Percentiles rank a stretch among this genome's conserved stretches.
phyloP scores from a whole-genome alignment of 164 flowering plant genomes.

The Umbellularia californica region DNA sequence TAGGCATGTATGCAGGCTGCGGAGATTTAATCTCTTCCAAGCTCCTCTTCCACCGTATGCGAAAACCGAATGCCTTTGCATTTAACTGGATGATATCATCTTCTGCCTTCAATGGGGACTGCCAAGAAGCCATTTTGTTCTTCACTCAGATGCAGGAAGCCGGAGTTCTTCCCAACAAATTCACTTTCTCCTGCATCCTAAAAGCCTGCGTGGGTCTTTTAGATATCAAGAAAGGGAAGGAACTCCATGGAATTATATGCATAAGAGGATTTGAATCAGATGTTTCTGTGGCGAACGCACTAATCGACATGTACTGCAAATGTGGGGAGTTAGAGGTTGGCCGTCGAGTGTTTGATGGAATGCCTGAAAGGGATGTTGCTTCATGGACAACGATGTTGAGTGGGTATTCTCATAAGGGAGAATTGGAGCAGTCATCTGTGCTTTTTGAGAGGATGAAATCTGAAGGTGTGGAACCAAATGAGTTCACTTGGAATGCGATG shows the following conservation, averaged over 20 bases:
- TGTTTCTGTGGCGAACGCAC: slow-evolving; percentile 39
- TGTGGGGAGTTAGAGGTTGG: slow-evolving; percentile 39
- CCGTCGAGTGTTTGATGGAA: slow-evolving; percentile 47
- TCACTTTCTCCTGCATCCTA: slow-evolving; percentile 42
- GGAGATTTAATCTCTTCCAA: slow-evolving; percentile 43
- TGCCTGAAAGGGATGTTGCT: slow-evolving; percentile 32
- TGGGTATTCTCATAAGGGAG: slow-evolving; percentile 39
- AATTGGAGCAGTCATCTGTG: slow-evolving; percentile 14
- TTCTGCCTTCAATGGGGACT: slow-evolving; percentile 24
- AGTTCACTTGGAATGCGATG: slow-evolving; percentile 50
- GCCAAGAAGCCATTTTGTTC: slow-evolving; percentile 17
- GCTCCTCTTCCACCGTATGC: slow-evolving; percentile 13
- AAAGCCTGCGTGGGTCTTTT: slow-evolving; percentile 64
- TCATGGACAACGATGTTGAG: slow-evolving; percentile 72
- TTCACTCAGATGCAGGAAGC: slow-evolving; percentile 37
- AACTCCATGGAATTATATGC: slow-evolving; percentile 23
- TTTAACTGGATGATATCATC: slow-evolving; percentile 35
- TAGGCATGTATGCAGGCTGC: slow-evolving; percentile 58
- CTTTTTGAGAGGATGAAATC: slow-evolving; percentile 25
- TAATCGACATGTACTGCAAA: slow-evolving; percentile 64
- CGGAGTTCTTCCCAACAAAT: slow-evolving; percentile 39
- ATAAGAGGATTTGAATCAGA: slow-evolving; percentile 35
- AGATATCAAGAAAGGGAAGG: slow-evolving; percentile 45
- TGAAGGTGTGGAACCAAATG: slow-evolving; percentile 53
- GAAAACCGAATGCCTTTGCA: slow-evolving; percentile 18